These are phyloP conservation scores for Suhomyces bolitotheri DNA, from an alignment of 1,139 yeast genomes.

Conservation along the genomic window DNA sequence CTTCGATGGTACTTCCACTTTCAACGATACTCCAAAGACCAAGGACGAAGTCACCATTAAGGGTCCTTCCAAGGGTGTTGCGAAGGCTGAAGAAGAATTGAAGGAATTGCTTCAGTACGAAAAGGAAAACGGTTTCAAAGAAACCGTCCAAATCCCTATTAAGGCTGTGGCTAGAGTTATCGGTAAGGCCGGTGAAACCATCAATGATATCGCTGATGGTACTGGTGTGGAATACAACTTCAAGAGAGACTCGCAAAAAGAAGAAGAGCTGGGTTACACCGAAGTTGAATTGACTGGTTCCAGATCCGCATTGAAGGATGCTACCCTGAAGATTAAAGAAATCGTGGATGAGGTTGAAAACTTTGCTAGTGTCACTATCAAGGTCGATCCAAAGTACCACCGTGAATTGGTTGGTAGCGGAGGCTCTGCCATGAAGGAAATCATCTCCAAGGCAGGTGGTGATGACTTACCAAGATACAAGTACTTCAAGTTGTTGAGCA, in stretches of 20 bases:
- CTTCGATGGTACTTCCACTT: conserved; percentile 31
- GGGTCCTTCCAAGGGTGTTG: conserved; percentile 91
- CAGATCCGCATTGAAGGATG: conserved; percentile 74
- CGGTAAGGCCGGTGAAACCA: conserved; percentile 84
- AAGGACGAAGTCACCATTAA: conserved; percentile 73
- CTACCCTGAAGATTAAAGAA: conserved; percentile 59
- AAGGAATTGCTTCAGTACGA: conserved; percentile 83
- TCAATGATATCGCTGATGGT: conserved; percentile 79
- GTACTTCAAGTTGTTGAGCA: conserved; percentile 60
- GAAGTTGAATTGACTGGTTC: conserved; percentile 79
- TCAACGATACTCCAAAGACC: conserved; percentile 38
- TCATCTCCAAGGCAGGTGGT: conserved; percentile 81
- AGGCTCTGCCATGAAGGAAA: conserved; percentile 74
- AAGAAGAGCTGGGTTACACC: conserved; percentile 46
- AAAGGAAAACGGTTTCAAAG: conserved; percentile 77
- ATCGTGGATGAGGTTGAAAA: conserved; percentile 71
- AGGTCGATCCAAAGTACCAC: conserved; percentile 78
- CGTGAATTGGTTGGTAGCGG: conserved; percentile 79
- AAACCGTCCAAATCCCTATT: conserved; percentile 63
- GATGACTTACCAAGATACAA: conserved; percentile 47
- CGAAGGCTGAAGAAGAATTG: conserved; percentile 83
- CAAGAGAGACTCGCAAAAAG: conserved; percentile 46
- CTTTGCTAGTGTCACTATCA: conserved; percentile 57
- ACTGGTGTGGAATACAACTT: conserved; percentile 76
- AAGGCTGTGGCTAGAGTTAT: conserved; percentile 80